Base-by-base conservation (phyloP, 192 early-diverging fungal genomes). In the Mycoemilia scoparia region DNA sequence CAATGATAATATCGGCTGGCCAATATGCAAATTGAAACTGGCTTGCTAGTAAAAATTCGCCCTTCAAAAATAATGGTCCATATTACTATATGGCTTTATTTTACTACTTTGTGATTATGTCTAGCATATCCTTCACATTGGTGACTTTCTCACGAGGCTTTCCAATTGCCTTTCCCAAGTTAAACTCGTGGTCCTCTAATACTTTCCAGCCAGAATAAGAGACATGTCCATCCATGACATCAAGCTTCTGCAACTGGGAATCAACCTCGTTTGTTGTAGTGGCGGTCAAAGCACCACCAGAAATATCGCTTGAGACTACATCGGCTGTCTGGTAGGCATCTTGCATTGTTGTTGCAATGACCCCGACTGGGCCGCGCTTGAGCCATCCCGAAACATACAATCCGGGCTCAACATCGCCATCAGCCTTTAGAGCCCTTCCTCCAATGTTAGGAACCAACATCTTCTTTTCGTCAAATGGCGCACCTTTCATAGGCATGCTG, bases 321-420 rank as follows among this genome's bases (percentile, higher is more conserved):
- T 81, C 73, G 2, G 81, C 87, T 0, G 93, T 97, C 39, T 91
- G 82, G 41, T 84, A 76, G 1, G 86, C 86, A 40, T 91, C 85
- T 24, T 73, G 71, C 84, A 97, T 89, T 4, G 93, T 97, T 0
- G 86, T 64, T 1, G 87, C 88, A 46, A 97, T 87, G 7, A 90
- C 87, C 2, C 90, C 93, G 2, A 71, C 71, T 14, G 92, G 85
- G 0, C 93, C 93, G 15, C 80, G 73, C 46, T 95, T 97, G n/a
- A 91, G 43, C 93, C 93, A 97, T 4, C 89, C 89, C 1, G 88
- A 47, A 0, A 76, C 81, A 45, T 97, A 97, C 18, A 97, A 39
- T 0, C 85, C 79, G 9, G 75, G 71, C 4, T 49, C 29, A 7
- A 61, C 29, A 12, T 60, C 48, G 7, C 39, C 55, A 19, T 61